A percentile compares a stretch with the other conserved stretches of the same genome.
Conservation (phyloP, 1,139 yeast genomes). For the Lodderomyces beijingensis region DNA sequence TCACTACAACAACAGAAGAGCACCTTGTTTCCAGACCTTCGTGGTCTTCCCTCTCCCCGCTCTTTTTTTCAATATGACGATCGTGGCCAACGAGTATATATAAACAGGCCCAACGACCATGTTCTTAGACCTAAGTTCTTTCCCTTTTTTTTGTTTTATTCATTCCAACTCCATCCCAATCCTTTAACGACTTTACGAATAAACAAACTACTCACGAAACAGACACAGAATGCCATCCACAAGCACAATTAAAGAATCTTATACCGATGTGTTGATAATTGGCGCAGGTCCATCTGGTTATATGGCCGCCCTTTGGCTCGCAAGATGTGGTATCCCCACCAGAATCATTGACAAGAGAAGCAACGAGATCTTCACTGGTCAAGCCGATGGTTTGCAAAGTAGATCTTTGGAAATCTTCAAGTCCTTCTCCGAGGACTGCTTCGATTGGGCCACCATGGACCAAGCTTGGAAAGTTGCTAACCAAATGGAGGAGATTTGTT, state of each 20-base stretch:
- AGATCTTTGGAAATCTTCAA: slow-evolving; percentile 29
- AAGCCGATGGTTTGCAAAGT: slow-evolving; percentile 30
- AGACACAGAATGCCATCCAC: slow-evolving; percentile 2
- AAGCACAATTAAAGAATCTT: slow-evolving; percentile 15
- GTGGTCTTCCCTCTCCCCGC: too few relatives aligned
- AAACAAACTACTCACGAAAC: too few relatives aligned
- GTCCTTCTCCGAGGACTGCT: slow-evolving; percentile 14
- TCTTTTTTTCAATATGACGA: too few relatives aligned
- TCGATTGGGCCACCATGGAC: slow-evolving; percentile 24
- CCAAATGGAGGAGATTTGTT: slow-evolving; percentile 22
- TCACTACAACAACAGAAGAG: too few relatives aligned
- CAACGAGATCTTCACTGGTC: slow-evolving; percentile 26
- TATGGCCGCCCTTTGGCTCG: slow-evolving; percentile 27
- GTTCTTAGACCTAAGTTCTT: too few relatives aligned
- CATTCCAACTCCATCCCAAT: too few relatives aligned
- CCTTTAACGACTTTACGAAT: too few relatives aligned
- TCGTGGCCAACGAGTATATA: too few relatives aligned
- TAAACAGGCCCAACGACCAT: too few relatives aligned
- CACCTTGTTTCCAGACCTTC: too few relatives aligned
- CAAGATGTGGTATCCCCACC: slow-evolving; percentile 25
- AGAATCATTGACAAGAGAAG: slow-evolving; percentile 29
- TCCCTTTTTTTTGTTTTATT: too few relatives aligned
- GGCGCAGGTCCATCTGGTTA: slow-evolving; percentile 38
- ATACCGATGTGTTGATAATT: slow-evolving; percentile 30
- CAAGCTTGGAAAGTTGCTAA: slow-evolving; percentile 25